Base-by-base conservation (phyloP, 176 grass and related monocot species). In the Saccharum spontaneum region DNA sequence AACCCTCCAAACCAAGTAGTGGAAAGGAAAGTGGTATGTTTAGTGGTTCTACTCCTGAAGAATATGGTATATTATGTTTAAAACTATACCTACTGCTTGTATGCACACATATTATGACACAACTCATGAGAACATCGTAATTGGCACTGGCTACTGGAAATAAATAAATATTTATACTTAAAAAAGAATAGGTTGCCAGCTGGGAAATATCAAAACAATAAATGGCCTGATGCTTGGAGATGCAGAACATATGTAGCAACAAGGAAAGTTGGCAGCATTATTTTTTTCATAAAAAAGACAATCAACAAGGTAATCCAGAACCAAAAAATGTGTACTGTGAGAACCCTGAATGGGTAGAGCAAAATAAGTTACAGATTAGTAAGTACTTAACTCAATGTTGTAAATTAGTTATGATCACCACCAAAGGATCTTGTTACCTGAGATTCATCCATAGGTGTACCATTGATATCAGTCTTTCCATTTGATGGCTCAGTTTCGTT, bases 361-460 rank as follows among this genome's bases (percentile, higher is more conserved):
- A 87, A 83, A 72, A 12, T 23, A 82, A 50, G n/a, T 60, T 49
- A 38, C 33, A 63, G 6, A 64, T 45, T 73, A 69, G 46, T 45
- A 43, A 70, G 41, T 30, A 46, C 18, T 60, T 48, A 88, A 69
- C 18, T 31, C 23, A 85, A 36, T 79, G 39, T 45, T 33, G 62
- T 14, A 66, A 74, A 64, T 65, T 39, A 66, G 41, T 64, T 43
- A 68, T 57, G 52, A 57, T 10, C 22, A 49, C 40, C 12, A 11
- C 31, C 20, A 69, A 81, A 43, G 69, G 5, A 52, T 38, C 75
- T 48, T 78, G 39, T 84, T 79, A 95, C 90, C 90, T 88, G 88
- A 69, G 69, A 77, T 84, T 92, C 89, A 83, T 91, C 85, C 79
- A 90, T 77, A 62, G 80, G 78, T 87, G 78, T 89, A 90, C 84